These are phyloP conservation scores for Ganoderma resinaceum DNA, from an alignment of 1,284 basidiomycete species.

Conservation along the genomic window DNA sequence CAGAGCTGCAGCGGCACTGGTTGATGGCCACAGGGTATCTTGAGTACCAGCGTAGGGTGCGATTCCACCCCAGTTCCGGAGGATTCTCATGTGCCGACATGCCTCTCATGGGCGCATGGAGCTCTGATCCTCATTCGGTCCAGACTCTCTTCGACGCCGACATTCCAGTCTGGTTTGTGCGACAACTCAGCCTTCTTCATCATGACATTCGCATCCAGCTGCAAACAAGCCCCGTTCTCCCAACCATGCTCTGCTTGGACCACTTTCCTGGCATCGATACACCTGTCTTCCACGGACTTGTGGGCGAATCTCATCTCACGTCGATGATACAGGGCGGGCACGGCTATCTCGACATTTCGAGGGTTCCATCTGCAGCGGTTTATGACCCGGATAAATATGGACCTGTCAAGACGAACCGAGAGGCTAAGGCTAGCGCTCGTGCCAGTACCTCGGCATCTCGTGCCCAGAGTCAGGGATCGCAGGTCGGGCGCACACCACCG, in stretches of 20 bases:
- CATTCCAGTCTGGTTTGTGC: background rate
- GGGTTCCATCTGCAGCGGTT: background rate
- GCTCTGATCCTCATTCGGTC: background rate
- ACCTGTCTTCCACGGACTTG: background rate
- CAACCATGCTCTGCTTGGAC: background rate
- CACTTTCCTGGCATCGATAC: background rate
- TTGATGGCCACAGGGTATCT: background rate
- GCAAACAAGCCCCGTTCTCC: background rate
- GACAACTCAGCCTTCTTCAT: background rate
- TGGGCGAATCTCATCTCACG: background rate
- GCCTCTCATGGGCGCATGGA: background rate
- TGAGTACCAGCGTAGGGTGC: background rate
- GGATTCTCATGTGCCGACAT: background rate
- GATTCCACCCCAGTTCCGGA: too few relatives aligned
- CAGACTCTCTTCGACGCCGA: background rate
- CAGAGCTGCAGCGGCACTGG: conserved; percentile 2
- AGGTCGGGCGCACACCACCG: background rate
- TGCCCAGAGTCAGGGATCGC: too few relatives aligned
- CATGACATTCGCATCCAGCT: background rate
- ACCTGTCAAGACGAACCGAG: background rate
- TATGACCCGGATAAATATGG: background rate
- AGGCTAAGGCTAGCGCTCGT: background rate
- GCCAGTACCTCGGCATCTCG: background rate
- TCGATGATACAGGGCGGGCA: background rate
- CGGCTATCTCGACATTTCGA: background rate